These are phyloP conservation scores for Periconia macrospinosa DNA, from an alignment of 2,329 filamentous ascomycete genomes.

Conservation along the genomic window DNA sequence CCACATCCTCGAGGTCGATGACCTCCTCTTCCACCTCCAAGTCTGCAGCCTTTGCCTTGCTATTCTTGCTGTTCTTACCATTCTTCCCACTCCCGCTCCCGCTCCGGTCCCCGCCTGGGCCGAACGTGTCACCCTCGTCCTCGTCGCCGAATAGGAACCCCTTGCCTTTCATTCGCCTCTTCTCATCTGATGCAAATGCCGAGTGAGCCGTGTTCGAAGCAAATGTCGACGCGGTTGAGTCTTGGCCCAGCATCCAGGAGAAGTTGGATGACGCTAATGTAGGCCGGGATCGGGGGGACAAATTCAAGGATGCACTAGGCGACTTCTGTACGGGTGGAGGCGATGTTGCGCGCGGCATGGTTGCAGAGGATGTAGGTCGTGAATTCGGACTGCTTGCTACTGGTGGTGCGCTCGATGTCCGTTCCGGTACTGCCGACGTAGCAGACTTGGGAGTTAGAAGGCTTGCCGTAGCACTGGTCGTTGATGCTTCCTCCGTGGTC, in stretches of 20 bases:
- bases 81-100: conserved; percentile 21
- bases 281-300: conserved; percentile 56
- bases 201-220: conserved; percentile 37
- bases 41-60: conserved; percentile 20
- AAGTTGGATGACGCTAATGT: conserved; percentile 74
- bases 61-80: conserved; percentile 17
- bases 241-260: conserved; percentile 69
- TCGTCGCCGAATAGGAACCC: conserved; percentile 47
- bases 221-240: conserved; percentile 36
- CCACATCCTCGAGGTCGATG: conserved; percentile 41
- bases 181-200: conserved; percentile 39
- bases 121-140: conserved; percentile 32
- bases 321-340: conserved; percentile 11
- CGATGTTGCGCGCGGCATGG: conserved; percentile 18
- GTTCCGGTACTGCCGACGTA: conserved; percentile 19
- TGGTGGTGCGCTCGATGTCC: conserved; percentile 24
- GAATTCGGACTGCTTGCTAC: conserved; percentile 11
- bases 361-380: conserved; percentile 8
- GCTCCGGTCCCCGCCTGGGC: conserved; percentile 20
- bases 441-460: conserved; percentile 20
- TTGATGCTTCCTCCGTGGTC: conserved; percentile 26
- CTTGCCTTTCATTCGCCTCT: conserved; percentile 39
- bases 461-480: conserved; percentile 21
- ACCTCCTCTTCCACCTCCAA: conserved; percentile 39
- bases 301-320: conserved; percentile 22